These are phyloP conservation scores for Melaleuca quinquenervia DNA, from an alignment of 345 rosid genomes.

Conservation along the genomic window DNA sequence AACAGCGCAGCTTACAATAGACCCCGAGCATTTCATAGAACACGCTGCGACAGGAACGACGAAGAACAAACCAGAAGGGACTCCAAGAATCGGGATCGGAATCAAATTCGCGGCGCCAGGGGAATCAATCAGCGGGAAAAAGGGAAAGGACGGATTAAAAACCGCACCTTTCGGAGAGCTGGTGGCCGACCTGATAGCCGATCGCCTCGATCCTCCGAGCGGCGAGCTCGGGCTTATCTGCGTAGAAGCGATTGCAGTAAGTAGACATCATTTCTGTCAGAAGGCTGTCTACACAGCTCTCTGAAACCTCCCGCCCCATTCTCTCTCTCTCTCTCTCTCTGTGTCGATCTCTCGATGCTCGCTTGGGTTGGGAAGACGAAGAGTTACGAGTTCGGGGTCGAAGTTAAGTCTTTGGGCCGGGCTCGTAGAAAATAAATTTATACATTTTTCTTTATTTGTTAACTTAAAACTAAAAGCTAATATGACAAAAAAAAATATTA, in stretches of 20 bases:
- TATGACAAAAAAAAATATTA: not conserved
- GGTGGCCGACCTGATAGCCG: constrained; percentile 98
- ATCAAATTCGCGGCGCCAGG: not conserved
- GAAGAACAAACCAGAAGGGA: not conserved
- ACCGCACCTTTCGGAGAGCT: constrained; percentile 87
- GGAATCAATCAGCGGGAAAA: not conserved
- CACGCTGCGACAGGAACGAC: not conserved
- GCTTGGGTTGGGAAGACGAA: not conserved
- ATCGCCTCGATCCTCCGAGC: constrained; percentile 98
- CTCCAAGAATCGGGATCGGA: not conserved
- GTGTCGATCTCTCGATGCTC: not conserved
- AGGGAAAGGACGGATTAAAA: not conserved
- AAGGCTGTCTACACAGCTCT: constrained; percentile 81
- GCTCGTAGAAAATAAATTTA: not conserved
- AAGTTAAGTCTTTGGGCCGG: not conserved
- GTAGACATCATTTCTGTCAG: constrained; percentile 85
- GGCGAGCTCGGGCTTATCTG: constrained; percentile 90
- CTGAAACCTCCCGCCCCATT: constrained; percentile 91
- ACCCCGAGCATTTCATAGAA: no score
- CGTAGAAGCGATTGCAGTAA: constrained; percentile 72
- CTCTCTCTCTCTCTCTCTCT: constrained; percentile 1
- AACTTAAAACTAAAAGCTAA: not conserved
- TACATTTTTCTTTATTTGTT: not conserved
- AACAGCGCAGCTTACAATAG: not conserved
- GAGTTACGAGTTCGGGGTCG: not conserved